Evolutionary conservation across 2,329 filamentous ascomycete species (phyloP).

Genomic region (Sporothrix euskadiensis): DNA sequence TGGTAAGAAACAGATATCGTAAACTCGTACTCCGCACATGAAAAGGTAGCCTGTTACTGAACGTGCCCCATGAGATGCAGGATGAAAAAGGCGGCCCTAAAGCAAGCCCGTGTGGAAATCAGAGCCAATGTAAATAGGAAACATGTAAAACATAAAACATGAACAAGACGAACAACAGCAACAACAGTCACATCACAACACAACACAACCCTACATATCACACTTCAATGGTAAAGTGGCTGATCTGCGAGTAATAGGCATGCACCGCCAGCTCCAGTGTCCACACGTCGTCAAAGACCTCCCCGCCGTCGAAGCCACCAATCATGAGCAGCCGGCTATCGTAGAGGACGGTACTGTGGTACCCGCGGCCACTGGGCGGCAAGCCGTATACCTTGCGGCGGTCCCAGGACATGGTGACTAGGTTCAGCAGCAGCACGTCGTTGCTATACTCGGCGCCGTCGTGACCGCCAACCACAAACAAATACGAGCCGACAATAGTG

Average conservation of each 20-base stretch:
- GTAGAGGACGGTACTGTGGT: slow-evolving; percentile 66
- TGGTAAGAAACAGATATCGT: not conserved
- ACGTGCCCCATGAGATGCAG: not conserved
- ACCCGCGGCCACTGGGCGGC: slow-evolving; percentile 63
- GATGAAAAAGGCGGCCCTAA: not conserved
- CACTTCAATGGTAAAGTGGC: slow-evolving; percentile 69
- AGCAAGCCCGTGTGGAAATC: not conserved
- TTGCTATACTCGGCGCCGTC: slow-evolving; percentile 70
- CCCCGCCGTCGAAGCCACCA: slow-evolving; percentile 66
- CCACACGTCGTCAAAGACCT: slow-evolving; percentile 68
- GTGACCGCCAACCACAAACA: slow-evolving; percentile 70
- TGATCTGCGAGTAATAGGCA: slow-evolving; percentile 72
- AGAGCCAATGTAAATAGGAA: not conserved
- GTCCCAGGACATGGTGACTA: slow-evolving; percentile 75
- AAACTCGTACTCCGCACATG: slow-evolving; percentile 3
- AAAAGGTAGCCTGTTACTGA: not conserved
- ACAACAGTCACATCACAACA: not conserved
- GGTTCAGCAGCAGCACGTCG: slow-evolving; percentile 67
- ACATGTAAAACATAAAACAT: not conserved
- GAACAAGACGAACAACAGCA: not conserved
- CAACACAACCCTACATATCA: slow-evolving; percentile 37
- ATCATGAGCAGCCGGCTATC: slow-evolving; percentile 65
- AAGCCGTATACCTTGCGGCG: slow-evolving; percentile 64
- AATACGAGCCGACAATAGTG: slow-evolving; percentile 68
- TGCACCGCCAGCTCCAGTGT: slow-evolving; percentile 68